These are phyloP conservation scores for Polyporus arcularius DNA, from an alignment of 768 basidiomycete genomes.

Conservation along the genomic window DNA sequence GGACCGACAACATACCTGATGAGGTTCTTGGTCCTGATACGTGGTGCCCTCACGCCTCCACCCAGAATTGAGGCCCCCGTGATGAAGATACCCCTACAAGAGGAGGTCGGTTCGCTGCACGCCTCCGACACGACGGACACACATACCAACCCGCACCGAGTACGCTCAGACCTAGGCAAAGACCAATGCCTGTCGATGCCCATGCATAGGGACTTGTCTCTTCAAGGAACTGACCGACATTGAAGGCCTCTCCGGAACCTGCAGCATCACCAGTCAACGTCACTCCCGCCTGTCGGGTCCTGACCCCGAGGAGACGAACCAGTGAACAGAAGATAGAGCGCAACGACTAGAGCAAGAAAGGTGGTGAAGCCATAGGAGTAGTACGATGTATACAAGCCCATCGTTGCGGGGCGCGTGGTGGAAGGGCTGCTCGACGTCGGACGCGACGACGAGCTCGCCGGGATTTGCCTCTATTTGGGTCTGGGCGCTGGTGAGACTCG, in stretches of 20 bases:
- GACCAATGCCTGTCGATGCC: conserved; percentile 87
- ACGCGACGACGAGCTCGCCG: conserved; percentile 11
- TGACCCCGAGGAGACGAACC: conserved; percentile 46
- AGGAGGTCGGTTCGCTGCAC: background rate
- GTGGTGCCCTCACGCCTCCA: conserved; percentile 89
- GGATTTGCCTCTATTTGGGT: conserved; percentile 8
- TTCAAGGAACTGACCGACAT: conserved; percentile 91
- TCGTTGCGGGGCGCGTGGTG: conserved; percentile 21
- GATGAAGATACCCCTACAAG: conserved; percentile 90
- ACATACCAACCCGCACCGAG: conserved; percentile 93
- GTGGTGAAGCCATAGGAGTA: conserved; percentile 70
- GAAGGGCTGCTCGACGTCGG: conserved; percentile 14
- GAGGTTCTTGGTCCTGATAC: conserved; percentile 96
- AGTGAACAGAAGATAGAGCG: conserved; percentile 88
- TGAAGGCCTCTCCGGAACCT: conserved; percentile 92
- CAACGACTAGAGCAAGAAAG: conserved; percentile 64
- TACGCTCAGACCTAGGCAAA: conserved; percentile 93
- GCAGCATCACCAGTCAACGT: conserved; percentile 8
- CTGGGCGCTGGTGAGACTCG: conserved; percentile 3
- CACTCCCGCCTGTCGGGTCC: background rate
- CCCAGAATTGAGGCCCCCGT: conserved; percentile 97
- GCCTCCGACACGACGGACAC: background rate
- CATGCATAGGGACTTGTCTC: conserved; percentile 93
- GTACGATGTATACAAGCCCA: conserved; percentile 45
- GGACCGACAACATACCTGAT: conserved; percentile 67